Evolutionary conservation across 2,329 filamentous ascomycete species (phyloP).

Genomic region (Metarhizium sp.): DNA sequence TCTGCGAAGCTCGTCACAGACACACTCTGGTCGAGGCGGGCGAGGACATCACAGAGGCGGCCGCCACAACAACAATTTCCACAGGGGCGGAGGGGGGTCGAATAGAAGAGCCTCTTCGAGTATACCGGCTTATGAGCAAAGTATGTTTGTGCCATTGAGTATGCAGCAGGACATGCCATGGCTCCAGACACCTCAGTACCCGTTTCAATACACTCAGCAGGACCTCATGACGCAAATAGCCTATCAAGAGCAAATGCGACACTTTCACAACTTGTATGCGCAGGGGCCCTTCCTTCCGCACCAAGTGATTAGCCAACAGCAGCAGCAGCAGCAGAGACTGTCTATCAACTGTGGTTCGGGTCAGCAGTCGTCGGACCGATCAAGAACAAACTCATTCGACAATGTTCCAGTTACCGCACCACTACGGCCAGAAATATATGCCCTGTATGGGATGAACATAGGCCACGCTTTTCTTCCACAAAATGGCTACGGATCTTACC

Average conservation of each 20-base stretch:
- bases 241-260: constrained; percentile 25
- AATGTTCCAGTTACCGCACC: constrained; percentile 51
- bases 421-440: constrained; percentile 46
- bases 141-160: constrained; percentile 33
- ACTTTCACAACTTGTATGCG: constrained; percentile 23
- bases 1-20: constrained; percentile 52
- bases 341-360: constrained; percentile 15
- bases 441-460: constrained; percentile 35
- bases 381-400: constrained; percentile 55
- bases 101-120: constrained; percentile 45
- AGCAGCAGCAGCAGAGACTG: constrained; percentile 22
- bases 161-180: constrained; percentile 40
- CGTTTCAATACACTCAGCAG: constrained; percentile 31
- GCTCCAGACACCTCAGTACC: constrained; percentile 35
- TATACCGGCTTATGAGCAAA: constrained; percentile 39
- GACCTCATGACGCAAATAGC: constrained; percentile 33
- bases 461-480: constrained; percentile 38
- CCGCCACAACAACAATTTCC: constrained; percentile 33
- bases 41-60: constrained; percentile 40
- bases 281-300: constrained; percentile 26
- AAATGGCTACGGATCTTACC: constrained; percentile 41
- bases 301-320: constrained; percentile 24
- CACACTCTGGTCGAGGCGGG: constrained; percentile 38
- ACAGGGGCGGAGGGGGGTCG: constrained; percentile 24
- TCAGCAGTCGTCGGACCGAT: constrained; percentile 34